Evolutionary conservation across 805 yeast species (phyloP), one percentile per base, ranked within the genome.

Genomic region (Kluyveromyces dobzhanskii): DNA sequence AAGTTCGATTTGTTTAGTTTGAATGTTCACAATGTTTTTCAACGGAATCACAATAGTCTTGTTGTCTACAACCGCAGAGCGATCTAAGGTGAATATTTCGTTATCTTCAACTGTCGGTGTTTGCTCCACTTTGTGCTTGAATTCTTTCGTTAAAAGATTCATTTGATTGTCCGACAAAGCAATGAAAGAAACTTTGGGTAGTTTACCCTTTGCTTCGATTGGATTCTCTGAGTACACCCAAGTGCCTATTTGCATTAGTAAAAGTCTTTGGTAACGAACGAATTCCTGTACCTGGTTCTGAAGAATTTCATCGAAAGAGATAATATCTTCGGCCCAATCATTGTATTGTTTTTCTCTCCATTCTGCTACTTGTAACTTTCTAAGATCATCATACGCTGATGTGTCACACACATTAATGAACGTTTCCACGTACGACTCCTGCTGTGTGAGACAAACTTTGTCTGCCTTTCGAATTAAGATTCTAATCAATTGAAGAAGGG

Each of bases 191-290:
- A 67, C 67, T 45, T 68, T 71, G 9, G 66, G 65, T 26, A 51
- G 44, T 26, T 47, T 51, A 27, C 50, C 47, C 30, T 41, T 42
- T 9, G 38, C 32, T 34, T 49, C 56, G 10, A 59, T 44, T 16
- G 82, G 86, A 38, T 70, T 64, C 27, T 78, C 80, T 1, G 79
- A 70, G 53, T 68, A 80, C 11, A 82, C 88, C 94, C 94, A 85
- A 2, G 83, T 72, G 1, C 95, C 95, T 50, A 73, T 77, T 19
- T 85, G 76, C 35, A 85, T 61, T 52, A 77, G 79, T 41, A 82
- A 59, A 33, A 80, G 76, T 49, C 90, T 69, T 61, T 83, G 92
- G 54, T 82, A 87, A 41, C 74, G 73, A 12, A 85, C 86, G 54
- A 82, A 83, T 28, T 77, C 80, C 41, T 70, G 63, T 0, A 80